phyloP scores from a whole-genome alignment of 1,139 yeast species.

The Lodderomyces beijingensis region DNA sequence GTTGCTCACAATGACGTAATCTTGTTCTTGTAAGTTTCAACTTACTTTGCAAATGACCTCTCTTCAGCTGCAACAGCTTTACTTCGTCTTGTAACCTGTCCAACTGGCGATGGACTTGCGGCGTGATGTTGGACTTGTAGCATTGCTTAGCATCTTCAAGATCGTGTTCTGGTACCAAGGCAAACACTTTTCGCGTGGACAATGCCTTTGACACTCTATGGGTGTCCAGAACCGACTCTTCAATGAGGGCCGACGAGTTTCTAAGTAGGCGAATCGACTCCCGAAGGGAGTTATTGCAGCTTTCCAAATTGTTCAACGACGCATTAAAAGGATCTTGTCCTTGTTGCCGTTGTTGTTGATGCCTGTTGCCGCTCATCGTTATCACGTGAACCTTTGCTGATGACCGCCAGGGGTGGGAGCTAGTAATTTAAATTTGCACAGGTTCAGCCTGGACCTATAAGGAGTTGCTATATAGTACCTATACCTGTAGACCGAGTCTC shows the following conservation, averaged over 20 bases:
- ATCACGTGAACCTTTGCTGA: too few relatives aligned
- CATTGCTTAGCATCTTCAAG: slow-evolving; percentile 34
- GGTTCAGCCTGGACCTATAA: too few relatives aligned
- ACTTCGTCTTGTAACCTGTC: slow-evolving; percentile 18
- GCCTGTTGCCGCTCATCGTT: too few relatives aligned
- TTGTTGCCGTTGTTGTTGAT: too few relatives aligned
- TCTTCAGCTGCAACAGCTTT: slow-evolving; percentile 22
- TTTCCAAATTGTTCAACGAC: slow-evolving; percentile 11
- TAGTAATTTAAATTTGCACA: too few relatives aligned
- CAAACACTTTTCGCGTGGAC: slow-evolving; percentile 35
- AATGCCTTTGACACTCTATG: slow-evolving; percentile 31
- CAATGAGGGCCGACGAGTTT: slow-evolving; percentile 26
- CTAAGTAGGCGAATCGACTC: slow-evolving; percentile 30
- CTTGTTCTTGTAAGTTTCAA: slow-evolving; percentile 18
- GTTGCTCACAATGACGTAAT: slow-evolving; percentile 1
- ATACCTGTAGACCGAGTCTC: too few relatives aligned
- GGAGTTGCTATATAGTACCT: too few relatives aligned
- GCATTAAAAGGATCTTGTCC: too few relatives aligned
- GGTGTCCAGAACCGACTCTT: slow-evolving; percentile 31
- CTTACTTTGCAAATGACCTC: slow-evolving; percentile 25
- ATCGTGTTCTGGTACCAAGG: slow-evolving; percentile 40
- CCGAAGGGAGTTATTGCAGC: slow-evolving; percentile 27
- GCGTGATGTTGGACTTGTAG: slow-evolving; percentile 28
- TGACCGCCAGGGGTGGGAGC: too few relatives aligned
- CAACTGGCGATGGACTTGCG: slow-evolving; percentile 26